Percentiles rank a stretch among this genome's conserved stretches.
Conservation (phyloP, 805 yeast species). For the Kluyveromyces starmeri region DNA sequence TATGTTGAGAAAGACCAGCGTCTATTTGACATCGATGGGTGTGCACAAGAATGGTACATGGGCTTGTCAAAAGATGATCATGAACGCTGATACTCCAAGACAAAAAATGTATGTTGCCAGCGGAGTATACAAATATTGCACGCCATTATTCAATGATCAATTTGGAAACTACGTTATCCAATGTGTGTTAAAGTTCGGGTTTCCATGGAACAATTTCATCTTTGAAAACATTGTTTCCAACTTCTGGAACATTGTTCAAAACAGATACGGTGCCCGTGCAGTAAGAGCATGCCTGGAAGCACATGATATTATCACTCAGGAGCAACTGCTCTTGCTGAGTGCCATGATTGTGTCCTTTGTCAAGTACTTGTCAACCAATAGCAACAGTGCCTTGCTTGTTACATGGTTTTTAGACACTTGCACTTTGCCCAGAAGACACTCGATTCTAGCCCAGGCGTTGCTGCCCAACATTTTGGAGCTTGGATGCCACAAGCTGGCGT, state of each 20-base stretch:
- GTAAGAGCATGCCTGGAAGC: conserved; percentile 88
- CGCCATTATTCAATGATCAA: conserved; percentile 84
- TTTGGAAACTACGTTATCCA: conserved; percentile 96
- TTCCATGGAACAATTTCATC: conserved; percentile 83
- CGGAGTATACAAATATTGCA: conserved; percentile 70
- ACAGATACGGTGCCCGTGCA: conserved; percentile 92
- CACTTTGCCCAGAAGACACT: conserved; percentile 53
- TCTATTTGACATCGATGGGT: conserved; percentile 82
- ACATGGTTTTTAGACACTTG: conserved; percentile 94
- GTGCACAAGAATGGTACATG: conserved; percentile 97
- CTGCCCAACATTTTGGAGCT: conserved; percentile 52
- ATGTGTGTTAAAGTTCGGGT: conserved; percentile 82
- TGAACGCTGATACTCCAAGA: conserved; percentile 53
- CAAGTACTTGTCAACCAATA: conserved; percentile 68
- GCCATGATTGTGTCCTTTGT: conserved; percentile 71
- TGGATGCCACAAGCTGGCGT: conserved; percentile 77
- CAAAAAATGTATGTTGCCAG: conserved; percentile 59
- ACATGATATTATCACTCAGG: conserved; percentile 47
- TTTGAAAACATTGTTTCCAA: conserved; percentile 73
- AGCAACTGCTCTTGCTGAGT: conserved; percentile 64
- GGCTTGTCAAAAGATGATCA: conserved; percentile 96
- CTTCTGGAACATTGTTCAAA: conserved; percentile 73
- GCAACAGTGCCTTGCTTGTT: conserved; percentile 79
- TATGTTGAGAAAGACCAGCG: conserved; percentile 71
- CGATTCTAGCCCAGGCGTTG: conserved; percentile 53